Base-by-base conservation (phyloP, 2,329 filamentous ascomycete species). In the Colletotrichum orchidophilum region DNA sequence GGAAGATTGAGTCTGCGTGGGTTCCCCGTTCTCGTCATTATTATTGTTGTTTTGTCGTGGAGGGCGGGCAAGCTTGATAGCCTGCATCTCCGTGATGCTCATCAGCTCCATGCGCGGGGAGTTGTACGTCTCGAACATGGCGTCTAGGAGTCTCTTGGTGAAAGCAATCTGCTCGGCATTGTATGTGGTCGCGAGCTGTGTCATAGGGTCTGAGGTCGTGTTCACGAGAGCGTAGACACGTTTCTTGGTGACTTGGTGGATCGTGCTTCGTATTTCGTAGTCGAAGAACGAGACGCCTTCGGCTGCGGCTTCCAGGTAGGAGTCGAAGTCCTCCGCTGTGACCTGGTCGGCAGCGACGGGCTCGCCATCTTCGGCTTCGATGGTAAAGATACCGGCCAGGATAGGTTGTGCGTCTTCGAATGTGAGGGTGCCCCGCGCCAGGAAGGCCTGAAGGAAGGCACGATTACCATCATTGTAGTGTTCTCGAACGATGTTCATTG, bases 71-170 rank as follows among this genome's bases (percentile, higher is more conserved):
- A 97, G 83, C 75, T 94, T 91, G 63, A 93, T 85, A 3, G 95
- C 95, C 77, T 97, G 91, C 80, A 94, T 94, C 54, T 90, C 88
- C 13, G 90, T 93, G 3, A 98, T 84, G 3, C 94, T 95, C 88
- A 98, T 92, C 29, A 94, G 88, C 81, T 99, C 96, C 77, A 91
- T 90, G n/a, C 90, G 86, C 9, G 86, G 87, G 0, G 91, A 94
- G 78, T 98, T 98, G 83, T 94, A 91, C 24, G 90, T 92, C 74
- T 97, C 94, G 78, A 98, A 99, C 89, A 99, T 97, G 75, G 89
- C 91, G 79, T 98, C 95, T 1, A 99, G 88, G 3, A 98, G 80
- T 9, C 96, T 88, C 81, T 97, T 96, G 65, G 98, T 89, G 79
- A 94, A 99, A 0, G 93, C 90, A 35, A 98, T 93, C 83, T 98